A percentile compares a stretch with the other conserved stretches of the same genome.
Conservation (phyloP, 1,139 yeast genomes). For the Yamadazyma diospyri region DNA sequence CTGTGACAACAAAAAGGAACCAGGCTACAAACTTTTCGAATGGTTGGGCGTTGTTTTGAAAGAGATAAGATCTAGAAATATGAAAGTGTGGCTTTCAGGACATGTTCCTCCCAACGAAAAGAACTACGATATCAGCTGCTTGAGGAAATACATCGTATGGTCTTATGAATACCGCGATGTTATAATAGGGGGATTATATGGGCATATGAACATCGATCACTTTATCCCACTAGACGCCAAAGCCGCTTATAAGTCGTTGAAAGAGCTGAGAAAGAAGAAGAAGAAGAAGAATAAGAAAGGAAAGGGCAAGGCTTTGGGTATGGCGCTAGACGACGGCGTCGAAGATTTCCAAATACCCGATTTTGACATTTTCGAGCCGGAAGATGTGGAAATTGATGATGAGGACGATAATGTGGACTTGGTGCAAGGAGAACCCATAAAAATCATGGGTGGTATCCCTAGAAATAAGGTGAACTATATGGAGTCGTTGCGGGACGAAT, state of each 20-base stretch:
- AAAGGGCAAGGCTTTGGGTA: neutral
- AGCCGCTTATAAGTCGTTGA: constrained; percentile 58
- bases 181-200: constrained; percentile 77
- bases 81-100: constrained; percentile 85
- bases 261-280: constrained; percentile 15
- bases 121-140: constrained; percentile 69
- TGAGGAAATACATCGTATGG: constrained; percentile 73
- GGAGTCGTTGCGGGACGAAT: constrained; percentile 48
- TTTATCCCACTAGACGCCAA: constrained; percentile 73
- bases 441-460: constrained; percentile 59
- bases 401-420: constrained; percentile 15
- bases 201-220: constrained; percentile 89
- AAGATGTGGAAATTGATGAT: constrained; percentile 3
- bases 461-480: constrained; percentile 59
- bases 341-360: constrained; percentile 6
- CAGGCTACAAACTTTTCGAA: constrained; percentile 71
- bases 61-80: constrained; percentile 67
- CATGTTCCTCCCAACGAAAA: constrained; percentile 86
- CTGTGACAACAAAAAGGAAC: constrained; percentile 68
- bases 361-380: constrained; percentile 10
- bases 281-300: too few species aligned
- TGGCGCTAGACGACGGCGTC: neutral
- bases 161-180: constrained; percentile 77
- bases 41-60: constrained; percentile 77
- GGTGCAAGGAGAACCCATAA: constrained; percentile 20